Evolutionary conservation across 305 asterid species (phyloP), one percentile per base, ranked within the genome.

Genomic region (Solanum aculeatissimum): DNA sequence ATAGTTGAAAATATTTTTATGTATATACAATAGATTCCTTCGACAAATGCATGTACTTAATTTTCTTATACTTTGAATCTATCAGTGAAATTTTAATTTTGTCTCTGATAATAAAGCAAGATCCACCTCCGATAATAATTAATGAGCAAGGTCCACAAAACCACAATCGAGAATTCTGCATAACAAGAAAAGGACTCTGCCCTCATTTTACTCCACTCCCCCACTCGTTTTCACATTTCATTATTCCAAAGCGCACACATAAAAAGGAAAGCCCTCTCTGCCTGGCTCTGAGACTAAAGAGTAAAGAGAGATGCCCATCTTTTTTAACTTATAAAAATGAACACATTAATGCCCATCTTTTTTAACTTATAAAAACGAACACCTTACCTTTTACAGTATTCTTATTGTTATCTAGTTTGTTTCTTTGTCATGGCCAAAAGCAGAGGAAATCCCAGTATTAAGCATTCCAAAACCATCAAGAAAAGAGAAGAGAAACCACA

Each of bases 341-440:
- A 29, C 19, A 75, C 82, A 9, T 75, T 27, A 49, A 77, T 77
- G 82, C 65, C 58, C 65, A 77, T 77, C 29, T 1, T 11, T 51
- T 51, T 27, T 77, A 10, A 77, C 82, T 51, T 18, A 51, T 77
- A 77, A 77, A 51, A 77, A 18, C 81, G 25, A 75, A 35, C n/a
- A 77, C 82, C 6, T 51, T 29, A 29, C 47, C 19, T 72, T 43
- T 72, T 72, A 21, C 57, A 42, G 12, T 42, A 57, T 2, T 82
- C 16, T 53, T 38, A 54, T 16, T 25, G 63, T 69, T 29, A 35
- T 35, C 38, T 35, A 35, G 5, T 45, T 72, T 25, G 60, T 21
- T 57, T 19, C 53, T 78, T 58, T 81, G 68, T 84, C 63, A 47
- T 93, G 97, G 96, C 95, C 70, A 90, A 92, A 89, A 90, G 86